Percentiles rank a stretch among this genome's conserved stretches.
These are phyloP conservation scores for Bruguiera gymnorhiza DNA, from an alignment of 345 rosid species.

Conservation along the genomic window DNA sequence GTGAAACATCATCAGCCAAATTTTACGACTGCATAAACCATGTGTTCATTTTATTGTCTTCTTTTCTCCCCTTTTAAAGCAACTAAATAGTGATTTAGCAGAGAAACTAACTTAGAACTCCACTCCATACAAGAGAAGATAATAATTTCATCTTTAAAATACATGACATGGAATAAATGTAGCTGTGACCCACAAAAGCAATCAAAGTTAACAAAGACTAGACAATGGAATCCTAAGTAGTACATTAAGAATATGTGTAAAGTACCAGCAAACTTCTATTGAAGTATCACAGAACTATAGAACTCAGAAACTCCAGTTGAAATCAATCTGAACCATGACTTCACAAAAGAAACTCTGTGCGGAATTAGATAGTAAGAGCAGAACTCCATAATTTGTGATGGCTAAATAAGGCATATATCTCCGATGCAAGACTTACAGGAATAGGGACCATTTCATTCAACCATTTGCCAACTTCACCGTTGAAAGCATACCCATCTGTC, in stretches of 20 bases:
- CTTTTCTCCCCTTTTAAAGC: no score
- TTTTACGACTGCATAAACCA: not conserved
- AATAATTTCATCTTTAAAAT: not conserved
- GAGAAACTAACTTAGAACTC: not conserved
- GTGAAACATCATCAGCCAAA: not conserved
- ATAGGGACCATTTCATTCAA: constrained; percentile 64
- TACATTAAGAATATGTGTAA: not conserved
- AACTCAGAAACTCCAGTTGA: not conserved
- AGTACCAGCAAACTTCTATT: no score
- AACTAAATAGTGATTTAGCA: not conserved
- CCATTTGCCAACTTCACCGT: constrained; percentile 58
- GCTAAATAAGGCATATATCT: not conserved
- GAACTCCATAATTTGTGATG: not conserved
- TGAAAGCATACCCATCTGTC: constrained; percentile 42
- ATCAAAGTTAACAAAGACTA: not conserved
- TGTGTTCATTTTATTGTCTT: not conserved
- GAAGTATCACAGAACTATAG: not conserved
- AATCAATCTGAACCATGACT: not conserved
- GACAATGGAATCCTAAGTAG: not conserved
- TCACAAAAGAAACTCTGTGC: not conserved
- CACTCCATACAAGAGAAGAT: not conserved
- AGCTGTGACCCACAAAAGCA: not conserved
- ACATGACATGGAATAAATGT: not conserved
- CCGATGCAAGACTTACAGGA: constrained; percentile 50
- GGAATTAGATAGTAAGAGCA: not conserved